These are phyloP conservation scores for Colletotrichum graminicola DNA, from an alignment of 2,329 filamentous ascomycete genomes.

Conservation along the genomic window DNA sequence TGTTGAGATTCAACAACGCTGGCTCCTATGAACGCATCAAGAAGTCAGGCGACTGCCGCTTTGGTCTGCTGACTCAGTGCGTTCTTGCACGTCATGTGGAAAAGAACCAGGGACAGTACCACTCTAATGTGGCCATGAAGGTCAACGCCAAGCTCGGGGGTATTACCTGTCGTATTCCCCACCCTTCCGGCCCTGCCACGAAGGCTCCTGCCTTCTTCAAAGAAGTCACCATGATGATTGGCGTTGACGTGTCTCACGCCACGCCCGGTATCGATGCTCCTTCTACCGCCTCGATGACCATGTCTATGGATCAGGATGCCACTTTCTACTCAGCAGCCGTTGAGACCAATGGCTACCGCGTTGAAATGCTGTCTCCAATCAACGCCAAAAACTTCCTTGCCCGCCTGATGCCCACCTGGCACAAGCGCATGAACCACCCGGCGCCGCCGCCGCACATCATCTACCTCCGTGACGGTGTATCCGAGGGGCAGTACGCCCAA, in stretches of 20 bases:
- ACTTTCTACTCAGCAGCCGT: constrained; percentile 83
- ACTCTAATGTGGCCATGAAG: constrained; percentile 96
- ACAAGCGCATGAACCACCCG: constrained; percentile 60
- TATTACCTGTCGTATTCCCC: constrained; percentile 68
- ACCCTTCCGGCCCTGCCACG: constrained; percentile 39
- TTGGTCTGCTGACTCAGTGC: constrained; percentile 86
- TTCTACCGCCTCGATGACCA: constrained; percentile 89
- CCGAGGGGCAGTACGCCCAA: constrained; percentile 85
- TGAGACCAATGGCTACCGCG: constrained; percentile 84
- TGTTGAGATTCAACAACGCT: constrained; percentile 78
- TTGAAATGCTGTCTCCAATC: constrained; percentile 79
- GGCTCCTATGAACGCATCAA: constrained; percentile 87
- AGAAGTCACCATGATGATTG: constrained; percentile 70
- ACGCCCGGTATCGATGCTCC: constrained; percentile 74
- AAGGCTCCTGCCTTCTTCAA: constrained; percentile 54
- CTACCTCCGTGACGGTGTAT: constrained; percentile 94
- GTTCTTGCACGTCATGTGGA: constrained; percentile 78
- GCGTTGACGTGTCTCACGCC: constrained; percentile 90
- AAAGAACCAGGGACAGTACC: constrained; percentile 83
- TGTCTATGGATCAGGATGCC: constrained; percentile 79
- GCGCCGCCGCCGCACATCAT: constrained; percentile 77
- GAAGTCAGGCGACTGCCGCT: constrained; percentile 87
- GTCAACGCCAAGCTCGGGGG: constrained; percentile 96
- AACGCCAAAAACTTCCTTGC: constrained; percentile 77
- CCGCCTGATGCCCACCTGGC: constrained; percentile 75